Base-by-base conservation (phyloP, 208 protist genomes). In the Acanthamoeba pearcei region DNA sequence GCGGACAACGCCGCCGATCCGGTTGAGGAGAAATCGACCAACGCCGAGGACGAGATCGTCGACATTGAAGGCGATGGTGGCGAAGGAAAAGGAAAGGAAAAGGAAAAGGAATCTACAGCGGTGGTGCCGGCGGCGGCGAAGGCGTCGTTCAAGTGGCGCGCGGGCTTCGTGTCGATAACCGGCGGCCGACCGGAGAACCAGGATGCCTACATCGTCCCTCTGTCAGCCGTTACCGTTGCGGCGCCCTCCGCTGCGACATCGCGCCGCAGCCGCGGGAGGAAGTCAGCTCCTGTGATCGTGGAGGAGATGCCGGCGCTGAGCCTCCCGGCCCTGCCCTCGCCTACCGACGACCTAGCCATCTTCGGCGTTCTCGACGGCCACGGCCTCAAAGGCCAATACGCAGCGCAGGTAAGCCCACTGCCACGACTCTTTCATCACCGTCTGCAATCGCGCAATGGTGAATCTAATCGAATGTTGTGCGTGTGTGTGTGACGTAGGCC, bases 281-380 rank as follows among this genome's bases (percentile, higher is more conserved):
- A 17, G 42, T 86, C 53, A 13, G 32, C 72, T 49, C n/a, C 66
- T 19, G 66, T 24, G 57, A 64, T 13, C 1, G 27, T 66, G 8
- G 80, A n/a, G 29, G 29, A 9, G 80, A 15, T 6, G 9, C 46
- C 78, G 78, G 24, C 78, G 78, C 49, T 49, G 80, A 88, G n/a
- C 27, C 32, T 64, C 5, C 9, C 29, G 80, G 51, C 46, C 6
- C 51, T 64, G 51, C 46, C 46, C 32, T 38, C 13, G 53, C 22
- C 29, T 8, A 51, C 10, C 3, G 86, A 92, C 42, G 46, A 76
- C 24, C 66, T 76, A 38, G 70, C 51, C 22, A 35, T 94, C n/a
- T 94, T 94, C 62, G 91, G 53, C 24, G 91, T 94, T 6, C 74
- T 94, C 32, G 91, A 94, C 53, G 91, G 91, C 24, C 91, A 94